These are phyloP conservation scores for Suillus luteus DNA, from an alignment of 768 basidiomycete genomes.

Conservation along the genomic window DNA sequence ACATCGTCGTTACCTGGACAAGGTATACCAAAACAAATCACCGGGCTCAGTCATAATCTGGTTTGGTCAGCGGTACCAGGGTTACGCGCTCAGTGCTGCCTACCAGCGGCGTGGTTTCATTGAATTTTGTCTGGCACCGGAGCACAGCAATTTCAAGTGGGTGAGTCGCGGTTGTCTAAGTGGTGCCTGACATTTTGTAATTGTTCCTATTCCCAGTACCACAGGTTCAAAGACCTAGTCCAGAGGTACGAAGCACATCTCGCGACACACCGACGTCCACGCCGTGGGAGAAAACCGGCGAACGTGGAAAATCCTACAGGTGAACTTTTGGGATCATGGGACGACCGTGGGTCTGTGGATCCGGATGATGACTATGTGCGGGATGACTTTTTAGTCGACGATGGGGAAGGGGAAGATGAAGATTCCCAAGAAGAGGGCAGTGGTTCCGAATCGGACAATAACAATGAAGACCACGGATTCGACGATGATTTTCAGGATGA, in stretches of 20 bases:
- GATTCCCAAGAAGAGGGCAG: background rate
- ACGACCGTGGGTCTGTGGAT: background rate
- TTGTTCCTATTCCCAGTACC: background rate
- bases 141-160: background rate
- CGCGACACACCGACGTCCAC: background rate
- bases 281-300: background rate
- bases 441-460: background rate
- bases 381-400: slow-evolving; percentile 9
- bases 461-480: background rate
- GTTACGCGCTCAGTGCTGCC: background rate
- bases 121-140: background rate
- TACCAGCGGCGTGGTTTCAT: background rate
- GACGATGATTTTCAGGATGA: background rate
- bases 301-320: slow-evolving; percentile 8
- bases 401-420: background rate
- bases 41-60: background rate
- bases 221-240: background rate
- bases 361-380: background rate
- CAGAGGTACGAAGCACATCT: background rate
- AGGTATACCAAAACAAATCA: background rate
- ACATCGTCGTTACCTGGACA: slow-evolving; percentile 21
- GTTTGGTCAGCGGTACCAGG: background rate
- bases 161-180: background rate
- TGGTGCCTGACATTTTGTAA: background rate
- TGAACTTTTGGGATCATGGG: slow-evolving; percentile 5